Evolutionary conservation across 2,329 filamentous ascomycete species (phyloP), one percentile per base, ranked within the genome.

Genomic region (Paecilomyces variotii): DNA sequence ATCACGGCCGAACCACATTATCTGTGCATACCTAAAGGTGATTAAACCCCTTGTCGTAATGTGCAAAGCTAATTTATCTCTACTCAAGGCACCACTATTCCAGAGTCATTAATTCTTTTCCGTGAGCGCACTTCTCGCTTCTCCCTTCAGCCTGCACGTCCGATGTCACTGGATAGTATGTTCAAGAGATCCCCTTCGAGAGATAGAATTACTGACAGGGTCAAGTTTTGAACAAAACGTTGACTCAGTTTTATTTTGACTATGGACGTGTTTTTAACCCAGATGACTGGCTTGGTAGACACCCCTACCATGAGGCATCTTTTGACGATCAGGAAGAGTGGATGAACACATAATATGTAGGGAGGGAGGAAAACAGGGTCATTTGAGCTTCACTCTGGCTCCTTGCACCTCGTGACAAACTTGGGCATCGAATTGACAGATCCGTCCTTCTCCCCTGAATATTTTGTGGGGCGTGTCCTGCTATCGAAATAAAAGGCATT

Each of bases 111-210:
- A 53, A 59, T 53, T 24, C 59, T 62, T 35, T 60, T 59, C 49
- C 59, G 56, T 45, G 60, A 62, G 39, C 49, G 59, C 10, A 50
- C n/a, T 50, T 60, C 59, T 57, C 59, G 56, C 30, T 62, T 62
- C 60, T 60, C 59, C 26, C 60, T 62, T 56, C 60, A 62, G 51
- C 60, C 60, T 54, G 58, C 60, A 27, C 56, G 57, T 62, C 60
- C 60, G n/a, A 62, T 60, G 59, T 56, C 58, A n/a, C 34, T 62
- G 58, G 32, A 39, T 54, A 52, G 60, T 62, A 60, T 56, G 59
- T 56, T 54, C 45, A 60, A 53, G 53, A 39, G n/a, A 51, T 26
- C 19, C 19, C 19, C 19, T 19, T 19, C 19, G 19, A 19, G 19
- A 19, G 19, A 19, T 19, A 19, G 19, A 19, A 19, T 19, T 19